Conservation (phyloP, 2,329 filamentous ascomycete genomes). For the Sphaerulina vaccinii region DNA sequence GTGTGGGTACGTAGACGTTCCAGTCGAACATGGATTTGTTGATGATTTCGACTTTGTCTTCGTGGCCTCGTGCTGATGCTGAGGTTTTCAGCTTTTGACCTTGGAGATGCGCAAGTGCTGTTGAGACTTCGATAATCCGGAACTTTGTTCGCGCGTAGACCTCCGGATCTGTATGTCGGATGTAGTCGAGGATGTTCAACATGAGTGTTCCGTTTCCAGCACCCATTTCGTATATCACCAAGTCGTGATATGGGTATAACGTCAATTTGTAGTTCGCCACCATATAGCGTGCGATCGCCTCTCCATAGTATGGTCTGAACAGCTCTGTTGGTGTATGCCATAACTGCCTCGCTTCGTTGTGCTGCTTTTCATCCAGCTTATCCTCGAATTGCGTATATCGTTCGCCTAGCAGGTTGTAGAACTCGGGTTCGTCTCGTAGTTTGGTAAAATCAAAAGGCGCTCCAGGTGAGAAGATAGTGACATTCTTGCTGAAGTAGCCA, state of each 20-base stretch:
- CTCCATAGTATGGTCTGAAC: conserved; percentile 93
- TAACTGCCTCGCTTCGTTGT: conserved; percentile 77
- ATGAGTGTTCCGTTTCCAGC: conserved; percentile 96
- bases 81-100: conserved; percentile 65
- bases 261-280: conserved; percentile 94
- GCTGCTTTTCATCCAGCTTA: conserved; percentile 68
- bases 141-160: conserved; percentile 93
- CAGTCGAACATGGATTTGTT: conserved; percentile 96
- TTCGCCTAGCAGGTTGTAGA: conserved; percentile 71
- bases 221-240: conserved; percentile 98
- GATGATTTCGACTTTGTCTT: conserved; percentile 86
- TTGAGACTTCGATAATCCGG: conserved; percentile 93
- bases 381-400: conserved; percentile 92
- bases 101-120: conserved; percentile 75
- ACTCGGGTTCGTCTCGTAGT: conserved; percentile 81
- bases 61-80: conserved; percentile 70
- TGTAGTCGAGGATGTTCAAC: conserved; percentile 96
- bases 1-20: conserved; percentile 80
- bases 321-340: conserved; percentile 99
- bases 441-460: conserved; percentile 84
- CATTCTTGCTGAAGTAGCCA: conserved; percentile 38
- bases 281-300: conserved; percentile 93
- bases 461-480: conserved; percentile 75
- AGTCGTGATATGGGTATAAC: conserved; percentile 90
- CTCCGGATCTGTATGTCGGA: conserved; percentile 81